Evolutionary conservation across 768 basidiomycete species (phyloP).

Genomic region (Boletus fagicola): DNA sequence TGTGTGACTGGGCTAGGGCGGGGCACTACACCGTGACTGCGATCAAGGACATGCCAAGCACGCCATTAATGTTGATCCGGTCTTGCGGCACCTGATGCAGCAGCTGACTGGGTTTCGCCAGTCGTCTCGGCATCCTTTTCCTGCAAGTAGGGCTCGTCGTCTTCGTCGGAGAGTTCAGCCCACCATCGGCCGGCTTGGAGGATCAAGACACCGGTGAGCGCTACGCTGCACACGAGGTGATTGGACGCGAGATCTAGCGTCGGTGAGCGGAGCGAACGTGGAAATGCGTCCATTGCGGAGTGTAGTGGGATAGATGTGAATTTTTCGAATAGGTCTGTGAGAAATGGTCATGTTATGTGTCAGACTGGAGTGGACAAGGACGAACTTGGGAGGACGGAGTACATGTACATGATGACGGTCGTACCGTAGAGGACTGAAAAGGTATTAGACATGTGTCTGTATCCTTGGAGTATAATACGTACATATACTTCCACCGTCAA

Average conservation of each 20-base stretch:
- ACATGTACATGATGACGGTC: slow-evolving; percentile 68
- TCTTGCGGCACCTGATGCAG: neutral
- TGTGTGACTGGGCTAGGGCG: neutral
- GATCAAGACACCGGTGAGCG: slow-evolving; percentile 80
- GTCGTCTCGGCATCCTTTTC: slow-evolving; percentile 28
- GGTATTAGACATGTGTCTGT: neutral
- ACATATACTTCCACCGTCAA: slow-evolving; percentile 89
- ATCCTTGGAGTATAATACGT: slow-evolving; percentile 28
- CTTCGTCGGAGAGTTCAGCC: slow-evolving; percentile 72
- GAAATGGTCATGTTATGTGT: slow-evolving; percentile 10
- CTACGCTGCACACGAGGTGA: slow-evolving; percentile 84
- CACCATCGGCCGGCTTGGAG: slow-evolving; percentile 84
- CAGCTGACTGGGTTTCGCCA: slow-evolving; percentile 8
- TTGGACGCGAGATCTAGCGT: slow-evolving; percentile 80
- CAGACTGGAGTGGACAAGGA: slow-evolving; percentile 5
- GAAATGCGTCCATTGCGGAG: slow-evolving; percentile 56
- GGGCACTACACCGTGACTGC: neutral
- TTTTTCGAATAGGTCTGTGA: slow-evolving; percentile 53
- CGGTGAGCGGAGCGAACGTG: slow-evolving; percentile 54
- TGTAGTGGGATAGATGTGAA: slow-evolving; percentile 60
- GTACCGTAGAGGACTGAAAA: slow-evolving; percentile 69
- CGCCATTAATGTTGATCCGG: slow-evolving; percentile 12
- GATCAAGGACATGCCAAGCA: neutral
- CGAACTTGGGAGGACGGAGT: slow-evolving; percentile 80
- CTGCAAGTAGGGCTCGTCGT: slow-evolving; percentile 42